A percentile compares a stretch with the other conserved stretches of the same genome.
Conservation (phyloP, 169 alveolate genomes). For the Plasmodium chabaudi region DNA sequence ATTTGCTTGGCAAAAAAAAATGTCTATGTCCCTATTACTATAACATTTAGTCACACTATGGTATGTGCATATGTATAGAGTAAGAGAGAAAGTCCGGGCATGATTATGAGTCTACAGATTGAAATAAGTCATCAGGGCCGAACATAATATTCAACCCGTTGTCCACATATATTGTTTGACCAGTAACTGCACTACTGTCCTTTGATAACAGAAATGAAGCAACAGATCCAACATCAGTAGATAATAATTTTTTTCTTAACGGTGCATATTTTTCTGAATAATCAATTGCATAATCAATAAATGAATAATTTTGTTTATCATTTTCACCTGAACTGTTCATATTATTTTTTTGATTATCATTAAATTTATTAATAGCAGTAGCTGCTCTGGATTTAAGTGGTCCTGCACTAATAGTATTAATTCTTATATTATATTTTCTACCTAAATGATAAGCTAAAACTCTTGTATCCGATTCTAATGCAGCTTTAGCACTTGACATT, state of each 20-base stretch:
- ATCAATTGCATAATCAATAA: constrained; percentile 87
- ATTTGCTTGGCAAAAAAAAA: too few relatives aligned
- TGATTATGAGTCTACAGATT: background rate
- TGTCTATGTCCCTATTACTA: too few relatives aligned
- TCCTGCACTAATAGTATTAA: constrained; percentile 88
- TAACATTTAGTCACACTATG: background rate
- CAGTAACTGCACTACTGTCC: constrained; percentile 81
- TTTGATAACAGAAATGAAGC: constrained; percentile 82
- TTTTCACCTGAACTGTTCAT: constrained; percentile 25
- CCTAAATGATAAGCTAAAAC: constrained; percentile 86
- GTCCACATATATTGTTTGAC: constrained; percentile 84
- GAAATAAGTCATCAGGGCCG: constrained; percentile 73
- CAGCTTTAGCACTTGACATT: constrained; percentile 89
- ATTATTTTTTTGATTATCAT: background rate
- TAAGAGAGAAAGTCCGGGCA: too few relatives aligned
- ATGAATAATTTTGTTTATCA: constrained; percentile 80
- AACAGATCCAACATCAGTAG: constrained; percentile 82
- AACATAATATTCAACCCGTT: constrained; percentile 84
- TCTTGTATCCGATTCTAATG: constrained; percentile 87
- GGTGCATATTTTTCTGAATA: constrained; percentile 83
- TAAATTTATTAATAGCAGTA: constrained; percentile 60
- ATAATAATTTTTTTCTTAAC: constrained; percentile 72
- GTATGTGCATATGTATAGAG: background rate
- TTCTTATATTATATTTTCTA: constrained; percentile 82
- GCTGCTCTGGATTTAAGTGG: constrained; percentile 88